Evolutionary conservation across 257 asterid genomes (phyloP), one percentile per base, ranked within the genome.

Genomic region (Nicotiana undulata): DNA sequence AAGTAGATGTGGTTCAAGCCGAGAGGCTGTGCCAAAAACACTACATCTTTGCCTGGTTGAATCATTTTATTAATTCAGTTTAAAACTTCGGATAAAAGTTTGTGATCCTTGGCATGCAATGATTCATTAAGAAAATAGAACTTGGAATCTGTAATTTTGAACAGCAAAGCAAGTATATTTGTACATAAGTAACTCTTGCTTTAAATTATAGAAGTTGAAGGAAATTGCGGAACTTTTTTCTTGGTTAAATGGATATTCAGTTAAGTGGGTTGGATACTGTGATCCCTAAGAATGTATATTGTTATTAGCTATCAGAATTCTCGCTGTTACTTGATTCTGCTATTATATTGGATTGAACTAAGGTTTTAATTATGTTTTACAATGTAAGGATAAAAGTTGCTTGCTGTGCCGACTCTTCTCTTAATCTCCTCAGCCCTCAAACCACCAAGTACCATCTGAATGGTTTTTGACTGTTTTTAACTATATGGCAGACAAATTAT

Each of bases 401-500:
- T 40, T 70, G 77, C 20, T 12, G 34, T 44, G 77, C 22, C 20
- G 22, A 70, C 15, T 40, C 46, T 70, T 70, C 15, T 40, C 46
- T 70, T 70, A 40, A 12, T 11, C 12, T 70, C 58, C 59, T 70
- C 13, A 20, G 2, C 58, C 1, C 58, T 44, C 34, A 44, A 70
- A 44, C 58, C 20, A 37, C 58, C 34, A 40, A 44, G 20, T 17
- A 70, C 77, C 37, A 44, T 70, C 58, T 70, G 34, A 44, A 44
- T 44, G 1, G 34, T 20, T 22, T 20, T 6, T 72, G 60, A 46
- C 24, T 72, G 60, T 46, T 72, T 44, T 46, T 10, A 72, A 55
- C 78, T 44, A 72, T 46, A 24, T 24, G 60, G 88, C 91, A 91
- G 95, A 91, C 95, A 65, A 80, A 88, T 77, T 89, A 83, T 80